phyloP scores from a whole-genome alignment of 2,329 filamentous ascomycete species.

The Kalmusia sp. region DNA sequence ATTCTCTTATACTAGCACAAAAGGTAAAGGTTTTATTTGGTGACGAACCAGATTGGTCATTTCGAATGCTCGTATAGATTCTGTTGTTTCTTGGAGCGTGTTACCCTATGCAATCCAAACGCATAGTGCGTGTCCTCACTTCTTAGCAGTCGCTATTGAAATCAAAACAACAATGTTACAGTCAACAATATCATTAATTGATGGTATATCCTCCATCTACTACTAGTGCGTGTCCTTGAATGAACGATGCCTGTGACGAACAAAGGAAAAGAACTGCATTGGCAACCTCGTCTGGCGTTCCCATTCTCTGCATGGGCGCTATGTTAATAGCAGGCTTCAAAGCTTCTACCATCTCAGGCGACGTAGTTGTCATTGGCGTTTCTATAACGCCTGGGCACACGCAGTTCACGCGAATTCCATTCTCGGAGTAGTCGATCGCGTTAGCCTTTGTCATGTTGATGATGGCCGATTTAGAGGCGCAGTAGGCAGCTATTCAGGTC shows the following conservation, averaged over 20 bases:
- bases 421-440: conserved; percentile 62
- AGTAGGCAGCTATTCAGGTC: conserved; percentile 57
- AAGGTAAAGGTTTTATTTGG: too few relatives aligned
- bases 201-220: conserved; percentile 54
- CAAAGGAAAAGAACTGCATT: conserved; percentile 61
- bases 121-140: too few relatives aligned
- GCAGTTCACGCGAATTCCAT: conserved; percentile 63
- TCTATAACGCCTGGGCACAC: conserved; percentile 62
- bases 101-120: too few relatives aligned
- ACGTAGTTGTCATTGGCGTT: conserved; percentile 47
- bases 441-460: conserved; percentile 65
- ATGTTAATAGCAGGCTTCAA: conserved; percentile 49
- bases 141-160: background rate
- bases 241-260: conserved; percentile 61
- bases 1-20: too few relatives aligned
- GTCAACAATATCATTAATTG: conserved; percentile 19
- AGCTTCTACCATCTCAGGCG: conserved; percentile 38
- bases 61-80: too few relatives aligned
- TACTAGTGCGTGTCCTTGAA: conserved; percentile 57
- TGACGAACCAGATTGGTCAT: too few relatives aligned
- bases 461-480: conserved; percentile 65
- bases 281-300: conserved; percentile 60
- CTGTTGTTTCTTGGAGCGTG: too few relatives aligned
- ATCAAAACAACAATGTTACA: too few relatives aligned
- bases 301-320: conserved; percentile 58